Conservation (phyloP, 192 early-diverging fungal genomes). For the Coemansia sp. region DNA sequence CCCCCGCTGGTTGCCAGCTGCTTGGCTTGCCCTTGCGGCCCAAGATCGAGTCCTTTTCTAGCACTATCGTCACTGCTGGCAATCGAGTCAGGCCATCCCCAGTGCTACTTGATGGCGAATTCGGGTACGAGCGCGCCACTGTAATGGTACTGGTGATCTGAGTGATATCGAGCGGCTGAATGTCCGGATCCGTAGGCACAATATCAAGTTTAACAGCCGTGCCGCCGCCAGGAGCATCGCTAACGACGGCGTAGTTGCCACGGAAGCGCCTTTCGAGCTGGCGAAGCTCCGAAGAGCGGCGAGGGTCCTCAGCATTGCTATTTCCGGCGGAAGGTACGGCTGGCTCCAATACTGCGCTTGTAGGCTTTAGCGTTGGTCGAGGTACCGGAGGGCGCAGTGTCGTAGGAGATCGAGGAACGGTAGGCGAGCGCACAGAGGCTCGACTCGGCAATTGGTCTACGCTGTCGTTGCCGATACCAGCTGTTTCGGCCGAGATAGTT, state of each 20-base stretch:
- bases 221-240: slow-evolving; percentile 6
- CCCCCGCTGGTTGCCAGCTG: slow-evolving; percentile 27
- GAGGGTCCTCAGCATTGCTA: slow-evolving; percentile 4
- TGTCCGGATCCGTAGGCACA: slow-evolving; percentile 45
- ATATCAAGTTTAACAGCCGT: slow-evolving; percentile 30
- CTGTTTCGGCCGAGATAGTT: background rate
- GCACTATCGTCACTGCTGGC: slow-evolving; percentile 18
- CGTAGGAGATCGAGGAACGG: background rate
- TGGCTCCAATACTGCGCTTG: background rate
- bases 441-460: background rate
- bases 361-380: slow-evolving; percentile 19
- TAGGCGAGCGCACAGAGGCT: background rate
- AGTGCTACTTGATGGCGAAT: background rate
- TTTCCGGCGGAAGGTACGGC: background rate
- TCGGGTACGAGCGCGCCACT: slow-evolving; percentile 25
- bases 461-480: background rate
- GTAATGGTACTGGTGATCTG: slow-evolving; percentile 24
- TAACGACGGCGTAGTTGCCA: slow-evolving; percentile 19
- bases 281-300: slow-evolving; percentile 27
- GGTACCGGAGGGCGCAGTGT: slow-evolving; percentile 28
- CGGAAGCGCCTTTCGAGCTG: slow-evolving; percentile 57
- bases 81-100: background rate
- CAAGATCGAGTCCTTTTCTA: slow-evolving; percentile 27
- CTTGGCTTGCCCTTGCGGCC: slow-evolving; percentile 39
- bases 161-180: slow-evolving; percentile 25